Percentiles rank a stretch among this genome's conserved stretches.
Evolutionary conservation across 2,329 filamentous ascomycete species (phyloP).

Genomic region (Fusarium oxysporum): DNA sequence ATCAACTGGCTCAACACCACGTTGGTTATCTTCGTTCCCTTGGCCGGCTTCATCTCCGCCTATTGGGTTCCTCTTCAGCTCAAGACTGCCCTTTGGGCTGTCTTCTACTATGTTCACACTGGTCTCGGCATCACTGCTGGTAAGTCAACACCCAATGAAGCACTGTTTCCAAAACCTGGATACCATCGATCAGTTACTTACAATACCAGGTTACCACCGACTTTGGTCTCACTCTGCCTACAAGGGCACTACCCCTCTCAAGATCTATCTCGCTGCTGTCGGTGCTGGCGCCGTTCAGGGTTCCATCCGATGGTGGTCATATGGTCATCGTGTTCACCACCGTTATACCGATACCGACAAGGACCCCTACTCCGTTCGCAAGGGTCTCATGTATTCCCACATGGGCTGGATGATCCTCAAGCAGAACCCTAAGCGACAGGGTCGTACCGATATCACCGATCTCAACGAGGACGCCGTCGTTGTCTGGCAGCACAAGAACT

Average conservation of each 20-base stretch:
- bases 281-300: constrained; percentile 87
- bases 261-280: constrained; percentile 84
- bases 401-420: constrained; percentile 94
- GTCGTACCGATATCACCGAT: constrained; percentile 88
- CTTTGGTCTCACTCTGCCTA: constrained; percentile 90
- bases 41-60: constrained; percentile 77
- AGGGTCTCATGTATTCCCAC: constrained; percentile 82
- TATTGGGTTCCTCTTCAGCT: constrained; percentile 81
- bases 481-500: constrained; percentile 89
- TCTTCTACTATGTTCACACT: constrained; percentile 86
- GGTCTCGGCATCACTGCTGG: constrained; percentile 83
- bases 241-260: constrained; percentile 79
- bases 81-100: constrained; percentile 78
- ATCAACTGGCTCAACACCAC: constrained; percentile 93
- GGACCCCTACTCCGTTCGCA: constrained; percentile 91
- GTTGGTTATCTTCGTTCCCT: constrained; percentile 82
- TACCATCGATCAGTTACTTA: background rate
- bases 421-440: constrained; percentile 90
- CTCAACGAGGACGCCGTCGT: constrained; percentile 88
- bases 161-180: background rate
- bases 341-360: constrained; percentile 93
- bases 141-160: constrained; percentile 53
- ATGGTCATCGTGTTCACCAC: constrained; percentile 88
- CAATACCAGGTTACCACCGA: constrained; percentile 63
- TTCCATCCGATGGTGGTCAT: constrained; percentile 89